These are phyloP conservation scores for Physaria fendleri DNA, from an alignment of 345 rosid species.

Conservation along the genomic window DNA sequence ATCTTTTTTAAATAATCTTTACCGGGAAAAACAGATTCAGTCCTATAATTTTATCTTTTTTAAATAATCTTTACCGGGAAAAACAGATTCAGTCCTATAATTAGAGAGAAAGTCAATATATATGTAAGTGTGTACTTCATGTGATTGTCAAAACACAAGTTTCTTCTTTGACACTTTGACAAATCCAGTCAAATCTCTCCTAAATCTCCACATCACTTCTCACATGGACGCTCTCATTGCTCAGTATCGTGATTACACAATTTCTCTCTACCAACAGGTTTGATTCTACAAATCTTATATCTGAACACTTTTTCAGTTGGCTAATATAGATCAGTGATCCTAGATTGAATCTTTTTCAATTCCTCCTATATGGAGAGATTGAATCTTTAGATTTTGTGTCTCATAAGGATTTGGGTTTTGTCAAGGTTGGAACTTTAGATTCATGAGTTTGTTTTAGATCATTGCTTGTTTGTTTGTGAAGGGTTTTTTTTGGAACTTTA, in stretches of 20 bases:
- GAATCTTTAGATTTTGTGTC: background rate
- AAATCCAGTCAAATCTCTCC: slow-evolving; percentile 16
- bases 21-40: no score
- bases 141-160: no score
- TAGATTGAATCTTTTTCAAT: no score
- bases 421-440: background rate
- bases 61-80: no score
- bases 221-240: slow-evolving; percentile 23
- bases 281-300: background rate
- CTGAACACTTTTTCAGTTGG: background rate
- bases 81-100: no score
- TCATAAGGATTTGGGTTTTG: background rate
- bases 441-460: background rate
- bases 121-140: no score
- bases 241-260: slow-evolving; percentile 20
- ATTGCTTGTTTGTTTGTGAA: slow-evolving; percentile 19
- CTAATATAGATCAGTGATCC: background rate
- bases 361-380: no score
- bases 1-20: no score
- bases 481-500: slow-evolving; percentile 34
- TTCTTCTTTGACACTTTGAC: slow-evolving; percentile 9
- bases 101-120: no score
- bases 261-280: slow-evolving; percentile 34
- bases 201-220: slow-evolving; percentile 10
- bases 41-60: no score